Conservation (phyloP, 2,329 filamentous ascomycete genomes). For the Colletotrichum trifolii region DNA sequence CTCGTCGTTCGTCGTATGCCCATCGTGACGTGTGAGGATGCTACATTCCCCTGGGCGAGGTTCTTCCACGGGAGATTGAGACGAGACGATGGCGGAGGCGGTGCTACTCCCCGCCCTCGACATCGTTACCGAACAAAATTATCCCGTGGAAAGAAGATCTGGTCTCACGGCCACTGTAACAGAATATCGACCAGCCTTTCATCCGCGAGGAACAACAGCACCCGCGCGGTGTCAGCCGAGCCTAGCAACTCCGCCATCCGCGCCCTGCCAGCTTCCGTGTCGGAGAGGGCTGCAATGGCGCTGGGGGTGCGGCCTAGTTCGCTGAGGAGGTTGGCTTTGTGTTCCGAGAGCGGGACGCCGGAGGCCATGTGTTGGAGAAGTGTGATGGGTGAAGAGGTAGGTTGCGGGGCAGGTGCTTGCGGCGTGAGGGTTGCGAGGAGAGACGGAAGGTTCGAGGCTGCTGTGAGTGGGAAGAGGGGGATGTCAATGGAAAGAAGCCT, state of each 20-base stretch:
- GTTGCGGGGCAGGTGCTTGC: conserved; percentile 39
- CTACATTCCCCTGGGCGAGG: too few relatives aligned
- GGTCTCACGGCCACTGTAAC: too few relatives aligned
- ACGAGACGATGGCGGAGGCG: too few relatives aligned
- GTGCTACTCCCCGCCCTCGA: too few relatives aligned
- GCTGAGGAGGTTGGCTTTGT: conserved; percentile 43
- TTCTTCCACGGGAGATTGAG: too few relatives aligned
- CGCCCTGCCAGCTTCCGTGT: conserved; percentile 35
- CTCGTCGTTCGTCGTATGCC: conserved; percentile 15
- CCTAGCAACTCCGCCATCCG: conserved; percentile 45
- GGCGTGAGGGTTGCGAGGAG: conserved; percentile 52
- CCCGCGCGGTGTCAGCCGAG: conserved; percentile 41
- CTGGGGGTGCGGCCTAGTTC: conserved; percentile 42
- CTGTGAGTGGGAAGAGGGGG: conserved; percentile 56
- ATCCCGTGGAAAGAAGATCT: too few relatives aligned
- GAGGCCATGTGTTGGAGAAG: conserved; percentile 37
- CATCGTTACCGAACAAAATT: too few relatives aligned
- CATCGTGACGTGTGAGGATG: too few relatives aligned
- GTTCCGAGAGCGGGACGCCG: conserved; percentile 39
- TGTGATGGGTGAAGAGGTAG: not conserved
- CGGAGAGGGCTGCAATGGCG: conserved; percentile 41
- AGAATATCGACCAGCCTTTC: conserved; percentile 23
- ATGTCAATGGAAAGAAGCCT: conserved; percentile 50
- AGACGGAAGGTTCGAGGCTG: conserved; percentile 47
- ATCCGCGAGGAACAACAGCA: conserved; percentile 45